A percentile compares a stretch with the other conserved stretches of the same genome.
These are phyloP conservation scores for Lichina pygmaea DNA, from an alignment of 495 filamentous ascomycete species.

Conservation along the genomic window DNA sequence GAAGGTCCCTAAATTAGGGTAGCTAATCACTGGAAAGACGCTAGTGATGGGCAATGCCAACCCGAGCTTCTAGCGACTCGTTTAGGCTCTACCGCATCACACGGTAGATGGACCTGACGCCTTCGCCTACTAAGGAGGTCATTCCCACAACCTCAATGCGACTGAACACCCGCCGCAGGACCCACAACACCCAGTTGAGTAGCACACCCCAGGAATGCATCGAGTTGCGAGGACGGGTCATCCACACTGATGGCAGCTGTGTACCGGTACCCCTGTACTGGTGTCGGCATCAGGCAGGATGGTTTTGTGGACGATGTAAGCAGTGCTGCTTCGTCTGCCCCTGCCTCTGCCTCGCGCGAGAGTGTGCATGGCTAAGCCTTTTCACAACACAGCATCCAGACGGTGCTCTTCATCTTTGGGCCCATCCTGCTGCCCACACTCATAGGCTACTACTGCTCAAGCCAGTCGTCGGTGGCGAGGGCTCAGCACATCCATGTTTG, in stretches of 20 bases:
- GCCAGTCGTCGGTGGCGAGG: constrained; percentile 16
- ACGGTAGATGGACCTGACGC: neutral
- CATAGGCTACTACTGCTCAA: constrained; percentile 39
- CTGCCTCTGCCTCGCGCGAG: too few relatives aligned
- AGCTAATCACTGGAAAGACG: too few relatives aligned
- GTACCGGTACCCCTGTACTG: too few relatives aligned
- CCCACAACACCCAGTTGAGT: neutral
- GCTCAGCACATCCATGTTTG: constrained; percentile 20
- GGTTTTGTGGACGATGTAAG: constrained; percentile 21
- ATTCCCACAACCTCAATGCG: too few relatives aligned
- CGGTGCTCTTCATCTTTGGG: constrained; percentile 59
- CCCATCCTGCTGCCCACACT: constrained; percentile 53
- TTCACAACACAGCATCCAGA: constrained; percentile 32
- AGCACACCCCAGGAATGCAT: neutral
- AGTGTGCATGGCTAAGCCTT: constrained; percentile 1
- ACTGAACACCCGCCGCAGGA: neutral
- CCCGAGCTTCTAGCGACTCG: too few relatives aligned
- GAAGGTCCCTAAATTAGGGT: too few relatives aligned
- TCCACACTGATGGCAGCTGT: neutral
- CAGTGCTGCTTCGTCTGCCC: constrained; percentile 1
- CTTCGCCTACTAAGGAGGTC: neutral
- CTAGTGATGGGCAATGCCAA: too few relatives aligned
- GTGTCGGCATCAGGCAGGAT: neutral
- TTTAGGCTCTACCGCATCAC: neutral
- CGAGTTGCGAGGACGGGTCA: neutral